These are phyloP conservation scores for Lophiostoma macrostomum DNA, from an alignment of 495 filamentous ascomycete genomes.

Conservation along the genomic window DNA sequence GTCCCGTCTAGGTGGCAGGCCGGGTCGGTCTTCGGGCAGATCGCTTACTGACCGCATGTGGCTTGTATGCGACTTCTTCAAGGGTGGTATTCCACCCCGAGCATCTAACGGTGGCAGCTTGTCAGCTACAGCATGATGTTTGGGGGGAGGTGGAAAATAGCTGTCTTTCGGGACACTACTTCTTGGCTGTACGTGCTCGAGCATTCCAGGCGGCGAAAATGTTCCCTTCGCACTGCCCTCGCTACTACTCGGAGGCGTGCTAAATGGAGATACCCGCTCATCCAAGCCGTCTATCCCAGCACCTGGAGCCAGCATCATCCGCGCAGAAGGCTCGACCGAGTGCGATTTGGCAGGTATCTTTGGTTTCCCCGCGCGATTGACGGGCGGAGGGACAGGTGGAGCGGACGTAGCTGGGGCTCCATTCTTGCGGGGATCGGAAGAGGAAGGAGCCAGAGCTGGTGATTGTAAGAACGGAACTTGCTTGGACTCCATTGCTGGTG, in stretches of 20 bases:
- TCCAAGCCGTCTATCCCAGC: constrained; percentile 35
- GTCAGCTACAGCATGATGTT: constrained; percentile 47
- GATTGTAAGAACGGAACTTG: constrained; percentile 32
- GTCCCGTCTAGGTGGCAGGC: constrained; percentile 57
- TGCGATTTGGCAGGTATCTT: constrained; percentile 56
- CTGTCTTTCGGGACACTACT: constrained; percentile 20
- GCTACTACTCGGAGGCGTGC: constrained; percentile 81
- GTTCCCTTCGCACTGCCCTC: constrained; percentile 55
- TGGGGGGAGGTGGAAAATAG: constrained; percentile 47
- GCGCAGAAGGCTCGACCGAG: constrained; percentile 18
- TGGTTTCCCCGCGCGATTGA: constrained; percentile 81
- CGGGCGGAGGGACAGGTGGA: constrained; percentile 58
- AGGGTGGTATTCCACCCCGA: constrained; percentile 5
- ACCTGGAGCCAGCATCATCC: constrained; percentile 41
- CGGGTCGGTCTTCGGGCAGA: constrained; percentile 54
- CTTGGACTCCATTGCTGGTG: constrained; percentile 47
- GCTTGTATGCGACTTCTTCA: constrained; percentile 2
- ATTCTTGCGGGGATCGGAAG: constrained; percentile 23
- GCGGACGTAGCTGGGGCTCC: constrained; percentile 28
- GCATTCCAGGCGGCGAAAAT: constrained; percentile 15
- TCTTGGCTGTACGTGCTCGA: constrained; percentile 14
- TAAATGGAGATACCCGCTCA: constrained; percentile 78
- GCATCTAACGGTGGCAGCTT: constrained; percentile 9
- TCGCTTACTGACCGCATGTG: constrained; percentile 31
- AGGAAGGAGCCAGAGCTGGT: constrained; percentile 11